Percentiles rank a stretch among this genome's conserved stretches.
phyloP scores from a whole-genome alignment of 495 filamentous ascomycete species.

The Lasiosphaeria ovina region DNA sequence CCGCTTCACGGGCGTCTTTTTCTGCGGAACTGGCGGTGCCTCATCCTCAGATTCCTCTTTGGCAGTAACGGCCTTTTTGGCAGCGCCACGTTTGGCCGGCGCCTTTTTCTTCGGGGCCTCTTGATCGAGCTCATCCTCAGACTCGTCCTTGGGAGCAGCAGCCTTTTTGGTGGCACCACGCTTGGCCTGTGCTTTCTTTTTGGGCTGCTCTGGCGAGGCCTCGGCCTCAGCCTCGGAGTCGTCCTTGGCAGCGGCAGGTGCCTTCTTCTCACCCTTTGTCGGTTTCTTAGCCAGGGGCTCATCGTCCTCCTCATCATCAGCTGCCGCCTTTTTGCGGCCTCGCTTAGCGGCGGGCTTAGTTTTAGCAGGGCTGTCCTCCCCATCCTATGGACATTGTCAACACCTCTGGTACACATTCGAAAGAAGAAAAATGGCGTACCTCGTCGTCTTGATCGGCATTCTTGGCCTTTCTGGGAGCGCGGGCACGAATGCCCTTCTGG shows the following conservation, averaged over 20 bases:
- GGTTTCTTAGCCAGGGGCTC: conserved; percentile 25
- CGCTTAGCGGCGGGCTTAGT: conserved; percentile 36
- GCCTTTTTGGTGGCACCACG: conserved; percentile 28
- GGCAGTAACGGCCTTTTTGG: conserved; percentile 11
- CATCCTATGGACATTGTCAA: conserved; percentile 24
- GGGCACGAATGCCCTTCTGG: conserved; percentile 55
- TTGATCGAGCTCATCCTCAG: conserved; percentile 6
- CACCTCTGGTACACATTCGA: background rate
- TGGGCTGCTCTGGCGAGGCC: conserved; percentile 28
- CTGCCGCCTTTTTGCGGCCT: conserved; percentile 34
- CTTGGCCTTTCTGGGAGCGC: conserved; percentile 45
- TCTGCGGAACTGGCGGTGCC: conserved; percentile 13
- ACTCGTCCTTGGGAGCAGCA: conserved; percentile 24
- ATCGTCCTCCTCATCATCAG: conserved; percentile 28
- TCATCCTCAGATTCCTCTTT: conserved; percentile 14
- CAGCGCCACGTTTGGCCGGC: conserved; percentile 8
- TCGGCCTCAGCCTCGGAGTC: conserved; percentile 32
- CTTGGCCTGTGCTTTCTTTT: conserved; percentile 27
- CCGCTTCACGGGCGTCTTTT: conserved; percentile 20
- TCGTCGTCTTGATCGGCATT: conserved; percentile 24
- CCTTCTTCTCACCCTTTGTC: conserved; percentile 22
- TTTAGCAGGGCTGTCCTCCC: conserved; percentile 16
- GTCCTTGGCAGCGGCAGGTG: conserved; percentile 18
- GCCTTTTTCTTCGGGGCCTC: background rate
- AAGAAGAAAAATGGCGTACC: conserved; percentile 13